These are phyloP conservation scores for Apiotrichum domesticum DNA, from an alignment of 1,284 basidiomycete genomes.

Conservation along the genomic window DNA sequence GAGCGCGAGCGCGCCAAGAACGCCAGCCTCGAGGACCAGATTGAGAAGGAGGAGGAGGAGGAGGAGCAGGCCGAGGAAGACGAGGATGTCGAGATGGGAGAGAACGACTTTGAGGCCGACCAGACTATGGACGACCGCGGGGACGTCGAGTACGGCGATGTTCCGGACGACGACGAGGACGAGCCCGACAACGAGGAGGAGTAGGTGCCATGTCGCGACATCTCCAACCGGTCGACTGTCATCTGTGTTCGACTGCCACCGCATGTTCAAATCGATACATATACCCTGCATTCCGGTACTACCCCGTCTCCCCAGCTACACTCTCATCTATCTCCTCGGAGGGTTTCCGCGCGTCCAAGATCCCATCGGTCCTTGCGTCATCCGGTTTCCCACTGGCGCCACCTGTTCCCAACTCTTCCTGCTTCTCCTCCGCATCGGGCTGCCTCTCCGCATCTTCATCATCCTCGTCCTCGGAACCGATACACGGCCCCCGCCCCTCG, in stretches of 20 bases:
- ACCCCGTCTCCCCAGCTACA: neutral
- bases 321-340: too few relatives aligned
- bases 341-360: neutral
- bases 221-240: too few relatives aligned
- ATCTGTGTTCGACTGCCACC: too few relatives aligned
- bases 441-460: neutral
- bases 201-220: too few relatives aligned
- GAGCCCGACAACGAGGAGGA: conserved; percentile 32
- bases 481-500: conserved; percentile 58
- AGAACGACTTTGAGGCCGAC: conserved; percentile 24
- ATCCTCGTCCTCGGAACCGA: conserved; percentile 16
- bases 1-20: conserved; percentile 21
- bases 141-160: conserved; percentile 38
- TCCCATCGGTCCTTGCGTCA: neutral
- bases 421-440: neutral
- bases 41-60: conserved; percentile 17
- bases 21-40: conserved; percentile 15
- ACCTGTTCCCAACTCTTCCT: neutral
- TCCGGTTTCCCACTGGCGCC: too few relatives aligned
- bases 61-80: neutral
- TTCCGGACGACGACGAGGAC: conserved; percentile 29
- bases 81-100: conserved; percentile 13
- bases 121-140: conserved; percentile 28
- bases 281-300: neutral
- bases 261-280: neutral